These are phyloP conservation scores for Emmonsia crescens DNA, from an alignment of 2,329 filamentous ascomycete genomes.

Conservation along the genomic window DNA sequence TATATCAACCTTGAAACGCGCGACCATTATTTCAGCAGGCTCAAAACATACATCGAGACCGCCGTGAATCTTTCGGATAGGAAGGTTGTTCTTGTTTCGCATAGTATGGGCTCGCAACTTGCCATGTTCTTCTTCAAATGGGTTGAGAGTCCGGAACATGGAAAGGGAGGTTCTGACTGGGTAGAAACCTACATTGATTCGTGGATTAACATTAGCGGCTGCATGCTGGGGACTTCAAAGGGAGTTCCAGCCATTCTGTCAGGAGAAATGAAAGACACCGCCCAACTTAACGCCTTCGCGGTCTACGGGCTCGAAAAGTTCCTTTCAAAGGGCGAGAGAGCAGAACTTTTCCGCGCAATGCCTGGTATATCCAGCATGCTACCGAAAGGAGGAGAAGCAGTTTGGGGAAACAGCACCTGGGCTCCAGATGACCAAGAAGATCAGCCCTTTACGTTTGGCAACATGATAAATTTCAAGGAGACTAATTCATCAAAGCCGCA, in stretches of 20 bases:
- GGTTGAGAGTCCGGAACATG: conserved; percentile 68
- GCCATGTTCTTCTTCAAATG: conserved; percentile 70
- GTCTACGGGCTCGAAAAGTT: conserved; percentile 97
- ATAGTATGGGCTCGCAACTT: conserved; percentile 97
- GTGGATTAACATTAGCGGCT: conserved; percentile 97
- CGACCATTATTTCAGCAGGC: conserved; percentile 84
- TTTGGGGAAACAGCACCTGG: conserved; percentile 86
- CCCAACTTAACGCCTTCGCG: conserved; percentile 89
- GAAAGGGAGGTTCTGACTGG: conserved; percentile 74
- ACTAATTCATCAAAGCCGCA: conserved; percentile 51
- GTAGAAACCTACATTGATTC: conserved; percentile 82
- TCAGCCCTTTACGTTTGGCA: conserved; percentile 65
- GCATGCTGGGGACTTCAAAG: conserved; percentile 92
- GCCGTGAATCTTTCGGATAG: conserved; percentile 60
- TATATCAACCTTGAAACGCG: conserved; percentile 81
- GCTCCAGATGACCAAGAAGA: conserved; percentile 76
- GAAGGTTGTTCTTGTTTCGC: conserved; percentile 78
- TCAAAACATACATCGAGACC: conserved; percentile 85
- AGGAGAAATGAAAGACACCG: conserved; percentile 97
- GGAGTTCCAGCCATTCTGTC: conserved; percentile 82
- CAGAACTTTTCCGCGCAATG: conserved; percentile 93
- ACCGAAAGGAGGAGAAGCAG: conserved; percentile 79
- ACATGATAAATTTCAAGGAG: conserved; percentile 70
- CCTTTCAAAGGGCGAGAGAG: conserved; percentile 76
- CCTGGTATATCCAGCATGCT: conserved; percentile 95